A percentile compares a stretch with the other conserved stretches of the same genome.
phyloP scores from a whole-genome alignment of 2,329 filamentous ascomycete genomes.

The Diaporthe velutina region DNA sequence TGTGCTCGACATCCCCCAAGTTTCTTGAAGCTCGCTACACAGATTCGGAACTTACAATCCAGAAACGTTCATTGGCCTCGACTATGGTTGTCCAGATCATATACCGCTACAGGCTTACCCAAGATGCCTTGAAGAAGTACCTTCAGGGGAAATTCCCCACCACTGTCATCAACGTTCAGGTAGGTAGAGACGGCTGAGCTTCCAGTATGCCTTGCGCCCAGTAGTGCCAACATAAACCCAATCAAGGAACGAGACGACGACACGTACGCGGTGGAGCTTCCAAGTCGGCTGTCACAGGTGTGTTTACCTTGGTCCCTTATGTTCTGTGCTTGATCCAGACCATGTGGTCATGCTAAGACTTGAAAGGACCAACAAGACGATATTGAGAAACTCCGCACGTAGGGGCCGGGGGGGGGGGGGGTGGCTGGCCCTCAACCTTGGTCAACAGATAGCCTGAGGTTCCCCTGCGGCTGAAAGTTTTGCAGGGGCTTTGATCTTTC shows the following conservation, averaged over 20 bases:
- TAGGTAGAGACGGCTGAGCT: not conserved
- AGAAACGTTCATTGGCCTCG: not conserved
- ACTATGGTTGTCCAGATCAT: not conserved
- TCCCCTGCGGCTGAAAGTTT: not conserved
- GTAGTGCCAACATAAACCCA: not conserved
- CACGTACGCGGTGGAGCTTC: conserved; percentile 26
- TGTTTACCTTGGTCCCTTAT: not conserved
- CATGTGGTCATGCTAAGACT: not conserved
- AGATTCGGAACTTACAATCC: not conserved
- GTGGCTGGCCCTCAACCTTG: no score
- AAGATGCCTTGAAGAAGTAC: not conserved
- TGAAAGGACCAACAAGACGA: not conserved
- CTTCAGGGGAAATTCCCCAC: not conserved
- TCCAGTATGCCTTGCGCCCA: conserved; percentile 11
- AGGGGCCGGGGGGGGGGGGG: no score
- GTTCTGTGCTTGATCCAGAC: not conserved
- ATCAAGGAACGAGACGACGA: conserved; percentile 26
- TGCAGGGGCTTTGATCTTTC: not conserved
- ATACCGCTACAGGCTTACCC: conserved; percentile 21
- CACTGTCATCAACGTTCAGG: not conserved
- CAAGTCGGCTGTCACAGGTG: not conserved
- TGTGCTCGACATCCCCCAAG: not conserved
- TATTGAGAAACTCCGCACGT: not conserved
- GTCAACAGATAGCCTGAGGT: not conserved
- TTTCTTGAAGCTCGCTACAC: not conserved